Conservation (phyloP, 345 rosid species). For the Syzygium aromaticum region DNA sequence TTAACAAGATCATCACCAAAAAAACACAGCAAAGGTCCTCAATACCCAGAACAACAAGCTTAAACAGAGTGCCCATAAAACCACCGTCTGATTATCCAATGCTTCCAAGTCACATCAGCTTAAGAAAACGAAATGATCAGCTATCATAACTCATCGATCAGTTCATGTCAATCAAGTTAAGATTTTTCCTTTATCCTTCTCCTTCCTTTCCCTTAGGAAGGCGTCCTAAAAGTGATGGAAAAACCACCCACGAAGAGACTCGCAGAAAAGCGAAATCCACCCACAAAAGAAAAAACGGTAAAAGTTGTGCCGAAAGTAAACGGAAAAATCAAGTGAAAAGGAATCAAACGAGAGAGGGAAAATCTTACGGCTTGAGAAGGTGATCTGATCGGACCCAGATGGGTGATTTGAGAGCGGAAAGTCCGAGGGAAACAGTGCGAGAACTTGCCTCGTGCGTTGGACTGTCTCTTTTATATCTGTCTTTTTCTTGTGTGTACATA, state of each 20-base stretch:
- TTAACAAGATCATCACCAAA: background rate
- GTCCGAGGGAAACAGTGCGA: background rate
- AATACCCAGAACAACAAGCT: background rate
- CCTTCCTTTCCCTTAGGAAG: background rate
- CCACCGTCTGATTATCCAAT: background rate
- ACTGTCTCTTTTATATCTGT: background rate
- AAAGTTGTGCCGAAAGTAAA: background rate
- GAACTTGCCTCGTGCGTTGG: background rate
- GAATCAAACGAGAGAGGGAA: background rate
- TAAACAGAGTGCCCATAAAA: background rate
- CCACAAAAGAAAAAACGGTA: background rate
- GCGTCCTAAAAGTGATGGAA: background rate
- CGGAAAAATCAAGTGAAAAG: background rate
- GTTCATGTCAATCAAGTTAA: background rate
- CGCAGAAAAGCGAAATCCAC: background rate
- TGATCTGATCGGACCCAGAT: background rate
- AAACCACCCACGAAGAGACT: background rate
- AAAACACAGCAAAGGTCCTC: background rate
- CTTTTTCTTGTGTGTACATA: background rate
- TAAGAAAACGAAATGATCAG: background rate
- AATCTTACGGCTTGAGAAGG: background rate
- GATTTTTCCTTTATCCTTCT: background rate
- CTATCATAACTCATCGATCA: background rate
- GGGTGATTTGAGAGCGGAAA: background rate
- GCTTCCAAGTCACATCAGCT: background rate